Base-by-base conservation (phyloP, 225 moss, liverwort and hornwort species). In the Asterella californica region DNA sequence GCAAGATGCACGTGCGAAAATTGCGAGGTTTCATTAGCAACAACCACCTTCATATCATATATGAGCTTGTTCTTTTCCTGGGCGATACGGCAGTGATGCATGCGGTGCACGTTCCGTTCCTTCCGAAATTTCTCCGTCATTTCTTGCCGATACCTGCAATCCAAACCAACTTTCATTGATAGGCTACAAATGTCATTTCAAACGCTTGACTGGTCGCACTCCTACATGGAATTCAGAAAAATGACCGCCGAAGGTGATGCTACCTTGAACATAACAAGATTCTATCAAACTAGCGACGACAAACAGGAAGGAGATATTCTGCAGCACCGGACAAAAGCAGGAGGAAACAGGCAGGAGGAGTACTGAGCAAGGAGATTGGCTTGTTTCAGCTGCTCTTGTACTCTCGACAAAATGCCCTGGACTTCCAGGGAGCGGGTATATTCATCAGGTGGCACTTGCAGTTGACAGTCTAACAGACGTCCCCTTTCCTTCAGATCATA, bases 11-110 rank as follows among this genome's bases (percentile, higher is more conserved):
- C 9, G 33, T 65, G 32, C 32, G 53, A 42, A 42, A 42, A 42
- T 42, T 42, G 67, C 19, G 67, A 36, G 67, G 18, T 67, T 37
- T 36, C 19, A 57, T 57, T 57, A 17, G 0, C 67, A 18, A 65
- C 12, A 33, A 61, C 57, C 74, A 87, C 95, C 91, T 93, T 96
- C n/a, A 96, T 91, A 57, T 91, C 87, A 14, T 60, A 74, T 54
- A 96, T 89, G 42, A 96, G 80, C 82, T 89, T 96, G 82, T 96
- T 96, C 70, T 96, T 96, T 76, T 96, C 96, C 88, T 96, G 96
- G 27, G 92, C 94, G 72, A 96, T 96, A 22, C 96, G 88, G 60
- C 88, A 89, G 46, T 96, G 96, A 83, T 96, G 96, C 96, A 96
- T 96, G 47, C 96, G 94, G 78, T 96, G 96, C 70, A 90, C 70